Base-by-base conservation (phyloP, 2,329 filamentous ascomycete genomes). In the Ophiostoma himal-ulmi region DNA sequence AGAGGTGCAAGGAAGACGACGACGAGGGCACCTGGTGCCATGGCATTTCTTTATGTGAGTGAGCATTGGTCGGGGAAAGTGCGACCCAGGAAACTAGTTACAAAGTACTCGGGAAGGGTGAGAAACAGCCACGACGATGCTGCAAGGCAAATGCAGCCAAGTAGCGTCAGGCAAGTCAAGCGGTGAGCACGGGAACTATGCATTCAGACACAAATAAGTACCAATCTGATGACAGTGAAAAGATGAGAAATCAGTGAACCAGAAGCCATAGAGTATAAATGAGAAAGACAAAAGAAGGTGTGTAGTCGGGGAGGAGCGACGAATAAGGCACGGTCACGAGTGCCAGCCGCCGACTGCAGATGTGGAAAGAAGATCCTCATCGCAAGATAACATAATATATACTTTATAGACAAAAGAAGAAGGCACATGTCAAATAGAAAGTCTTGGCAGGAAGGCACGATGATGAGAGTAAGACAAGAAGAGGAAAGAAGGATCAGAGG, bases 131-230 rank as follows among this genome's bases (percentile, higher is more conserved):
- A 62, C 54, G 54, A 60, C 26, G 22, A 26, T 60, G 54, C 54
- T 60, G 54, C 54, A 60, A 54, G 48, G 54, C 54, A 30, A 26
- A 62, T 62, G 57, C 57, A 62, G 57, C 57, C 57, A 62, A 62
- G 57, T 34, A 26, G 57, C 57, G 57, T 11, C 57, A 34, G 57
- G 2, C 26, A 20, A 7, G n/a, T 57, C 11, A 26, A 57, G 57
- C 57, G 57, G 57, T 62, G 57, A 62, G 57, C 57, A 34, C 3
- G 54, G 44, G 44, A 6, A 6, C 11, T 39, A 39, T 48, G 44
- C 44, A 20, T 6, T 20, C 17, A 20, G 37, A 17, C 22, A 60
- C 17, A 34, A 34, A 30, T 30, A 20, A 26, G 20, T n/a, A 26
- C 17, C 30, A 57, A 57, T 57, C 36, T 39, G 20, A 64, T 36